Base-by-base conservation (phyloP, 306 rosid species). In the Cyclanthera cordifolia region DNA sequence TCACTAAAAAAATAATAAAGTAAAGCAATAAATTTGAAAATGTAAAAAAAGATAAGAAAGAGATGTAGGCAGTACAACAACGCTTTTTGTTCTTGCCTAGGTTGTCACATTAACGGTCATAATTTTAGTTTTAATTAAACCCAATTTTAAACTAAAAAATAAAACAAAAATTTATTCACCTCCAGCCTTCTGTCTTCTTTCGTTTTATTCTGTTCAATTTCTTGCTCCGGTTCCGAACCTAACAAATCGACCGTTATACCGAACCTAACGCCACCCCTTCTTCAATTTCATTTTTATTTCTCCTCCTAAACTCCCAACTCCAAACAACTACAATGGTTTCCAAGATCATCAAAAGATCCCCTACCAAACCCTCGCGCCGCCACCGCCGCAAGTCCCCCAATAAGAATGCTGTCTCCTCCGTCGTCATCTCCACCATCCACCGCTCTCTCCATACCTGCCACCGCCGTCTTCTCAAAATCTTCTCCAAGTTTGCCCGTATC, bases 391-490 rank as follows among this genome's bases (percentile, higher is more conserved):
- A 78, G 69, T 79, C 95, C 1, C 86, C 95, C 0, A 72, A 79
- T 0, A 93, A 80, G 65, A 81, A 80, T 21, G 88, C 95, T 1
- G 77, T 92, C 69, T 60, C 95, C 43, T 65, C 93, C 28, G 83
- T 82, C 1, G 14, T 90, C 11, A 11, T 90, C 11, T 72, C 90
- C 67, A 76, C 95, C 70, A 75, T 87, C 57, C 69, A 74, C 70
- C 73, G 74, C 75, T 74, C 88, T 0, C 34, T 84, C 25, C 30
- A 60, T 74, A 58, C 82, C 8, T 84, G 88, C 77, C 95, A 84
- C 20, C 96, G 94, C 76, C 90, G 90, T 67, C 82, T 94, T 53
- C 47, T 89, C 39, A 90, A 85, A 58, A 75, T 94, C 70, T 83
- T 94, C 83, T 78, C 87, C 70, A 90, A 82, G 74, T 67, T 90